A percentile compares a stretch with the other conserved stretches of the same genome.
Conservation (phyloP, 192 early-diverging fungal genomes). For the Backusella australiensis region DNA sequence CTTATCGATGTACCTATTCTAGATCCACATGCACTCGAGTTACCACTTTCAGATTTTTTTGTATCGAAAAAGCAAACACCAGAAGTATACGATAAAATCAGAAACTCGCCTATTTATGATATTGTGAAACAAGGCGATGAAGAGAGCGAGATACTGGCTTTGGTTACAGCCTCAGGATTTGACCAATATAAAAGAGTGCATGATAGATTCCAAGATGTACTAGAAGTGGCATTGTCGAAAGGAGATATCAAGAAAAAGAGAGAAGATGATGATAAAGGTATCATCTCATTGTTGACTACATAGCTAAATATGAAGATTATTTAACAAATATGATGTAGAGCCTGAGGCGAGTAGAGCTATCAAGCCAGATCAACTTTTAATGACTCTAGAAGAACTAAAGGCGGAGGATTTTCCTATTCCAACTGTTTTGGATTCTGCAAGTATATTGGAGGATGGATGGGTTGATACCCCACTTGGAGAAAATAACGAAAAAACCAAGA, state of each 20-base stretch:
- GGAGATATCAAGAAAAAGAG: conserved; percentile 9
- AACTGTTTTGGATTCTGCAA: neutral
- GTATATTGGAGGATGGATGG: conserved; percentile 38
- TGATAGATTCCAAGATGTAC: conserved; percentile 22
- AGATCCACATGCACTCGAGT: conserved; percentile 3
- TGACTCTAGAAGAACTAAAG: conserved; percentile 29
- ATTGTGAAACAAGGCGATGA: neutral
- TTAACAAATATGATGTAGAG: neutral
- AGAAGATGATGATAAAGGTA: neutral
- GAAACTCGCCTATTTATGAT: neutral
- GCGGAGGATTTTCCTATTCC: conserved; percentile 38
- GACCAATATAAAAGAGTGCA: conserved; percentile 9
- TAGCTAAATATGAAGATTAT: neutral
- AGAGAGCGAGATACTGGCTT: conserved; percentile 1
- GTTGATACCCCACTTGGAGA: conserved; percentile 32
- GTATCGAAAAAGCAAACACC: neutral
- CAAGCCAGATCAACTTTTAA: conserved; percentile 14
- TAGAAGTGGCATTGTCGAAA: conserved; percentile 14
- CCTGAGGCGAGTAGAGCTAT: neutral
- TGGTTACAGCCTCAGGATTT: neutral
- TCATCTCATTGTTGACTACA: neutral
- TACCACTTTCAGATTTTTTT: neutral
- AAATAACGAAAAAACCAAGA: conserved; percentile 14
- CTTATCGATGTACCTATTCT: conserved; percentile 6
- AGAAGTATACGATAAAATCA: conserved; percentile 1